Percentiles rank a stretch among this genome's conserved stretches.
These are phyloP conservation scores for Hymenoscyphus fructigenus DNA, from an alignment of 2,329 filamentous ascomycete genomes.

Conservation along the genomic window DNA sequence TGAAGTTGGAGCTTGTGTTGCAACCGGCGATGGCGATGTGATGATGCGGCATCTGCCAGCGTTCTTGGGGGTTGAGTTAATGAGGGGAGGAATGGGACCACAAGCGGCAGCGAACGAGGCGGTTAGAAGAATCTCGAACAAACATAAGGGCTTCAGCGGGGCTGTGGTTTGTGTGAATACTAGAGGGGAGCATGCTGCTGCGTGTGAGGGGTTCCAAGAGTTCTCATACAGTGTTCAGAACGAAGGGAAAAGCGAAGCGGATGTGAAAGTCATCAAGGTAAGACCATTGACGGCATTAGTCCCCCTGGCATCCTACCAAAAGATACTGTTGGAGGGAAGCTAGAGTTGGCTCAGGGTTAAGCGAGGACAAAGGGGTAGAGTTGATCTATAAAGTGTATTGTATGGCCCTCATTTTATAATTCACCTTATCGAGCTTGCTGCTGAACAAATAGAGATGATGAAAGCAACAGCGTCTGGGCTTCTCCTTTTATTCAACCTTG, in stretches of 20 bases:
- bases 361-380: neutral
- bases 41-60: constrained; percentile 5
- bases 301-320: neutral
- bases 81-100: constrained; percentile 2
- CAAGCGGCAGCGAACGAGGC: constrained; percentile 3
- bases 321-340: neutral
- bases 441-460: neutral
- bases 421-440: neutral
- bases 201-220: neutral
- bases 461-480: neutral
- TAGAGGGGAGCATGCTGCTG: constrained; percentile 2
- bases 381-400: neutral
- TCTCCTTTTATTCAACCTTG: neutral
- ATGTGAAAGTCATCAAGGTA: constrained; percentile 5
- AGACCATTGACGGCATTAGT: neutral
- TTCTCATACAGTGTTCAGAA: constrained; percentile 6
- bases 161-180: constrained; percentile 6
- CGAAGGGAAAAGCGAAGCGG: neutral
- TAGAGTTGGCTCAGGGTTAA: neutral
- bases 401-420: neutral
- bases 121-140: neutral
- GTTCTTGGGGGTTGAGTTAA: neutral
- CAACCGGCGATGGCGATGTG: constrained; percentile 5
- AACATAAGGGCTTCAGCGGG: neutral
- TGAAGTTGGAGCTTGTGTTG: constrained; percentile 8